A percentile compares a stretch with the other conserved stretches of the same genome.
These are phyloP conservation scores for Rhodosorus marinus DNA, from an alignment of 23 red algal species.

Conservation along the genomic window DNA sequence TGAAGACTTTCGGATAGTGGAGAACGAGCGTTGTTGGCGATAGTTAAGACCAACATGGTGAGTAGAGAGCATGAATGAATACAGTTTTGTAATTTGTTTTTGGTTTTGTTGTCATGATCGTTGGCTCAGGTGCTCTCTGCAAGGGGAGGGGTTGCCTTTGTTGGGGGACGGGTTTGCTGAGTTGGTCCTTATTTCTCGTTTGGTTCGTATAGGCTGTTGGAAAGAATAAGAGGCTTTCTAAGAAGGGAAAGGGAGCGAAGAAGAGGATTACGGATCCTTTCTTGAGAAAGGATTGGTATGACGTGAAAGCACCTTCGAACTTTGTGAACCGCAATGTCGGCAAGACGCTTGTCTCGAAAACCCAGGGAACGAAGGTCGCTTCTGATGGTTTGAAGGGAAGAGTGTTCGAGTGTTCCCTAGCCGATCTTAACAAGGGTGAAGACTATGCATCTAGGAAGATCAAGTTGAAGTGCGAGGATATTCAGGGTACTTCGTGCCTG, in stretches of 20 bases:
- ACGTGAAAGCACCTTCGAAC: slow-evolving; percentile 80
- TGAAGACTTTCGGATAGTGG: too few species aligned
- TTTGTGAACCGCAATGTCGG: slow-evolving; percentile 79
- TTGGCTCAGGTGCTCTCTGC: too few species aligned
- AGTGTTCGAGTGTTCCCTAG: slow-evolving; percentile 79
- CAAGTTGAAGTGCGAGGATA: slow-evolving; percentile 82
- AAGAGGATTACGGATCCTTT: slow-evolving; percentile 88
- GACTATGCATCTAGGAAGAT: slow-evolving; percentile 89
- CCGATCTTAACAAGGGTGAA: slow-evolving; percentile 87
- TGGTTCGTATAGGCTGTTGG: too few species aligned
- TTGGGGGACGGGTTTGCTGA: too few species aligned
- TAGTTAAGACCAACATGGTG: too few species aligned
- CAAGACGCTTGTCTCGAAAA: slow-evolving; percentile 86
- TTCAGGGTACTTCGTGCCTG: slow-evolving; percentile 68
- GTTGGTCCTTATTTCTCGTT: too few species aligned
- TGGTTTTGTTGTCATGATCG: too few species aligned
- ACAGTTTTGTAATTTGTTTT: too few species aligned
- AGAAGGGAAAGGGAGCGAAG: slow-evolving; percentile 75
- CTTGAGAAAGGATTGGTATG: slow-evolving; percentile 92
- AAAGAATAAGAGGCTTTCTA: slow-evolving; percentile 99
- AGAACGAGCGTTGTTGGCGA: too few species aligned
- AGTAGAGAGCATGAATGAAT: too few species aligned
- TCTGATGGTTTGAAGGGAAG: slow-evolving; percentile 83
- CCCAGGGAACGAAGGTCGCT: slow-evolving; percentile 78
- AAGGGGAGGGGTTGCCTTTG: too few species aligned